phyloP scores from a whole-genome alignment of 805 yeast genomes.

The Schwanniomyces pseudopolymorphus region DNA sequence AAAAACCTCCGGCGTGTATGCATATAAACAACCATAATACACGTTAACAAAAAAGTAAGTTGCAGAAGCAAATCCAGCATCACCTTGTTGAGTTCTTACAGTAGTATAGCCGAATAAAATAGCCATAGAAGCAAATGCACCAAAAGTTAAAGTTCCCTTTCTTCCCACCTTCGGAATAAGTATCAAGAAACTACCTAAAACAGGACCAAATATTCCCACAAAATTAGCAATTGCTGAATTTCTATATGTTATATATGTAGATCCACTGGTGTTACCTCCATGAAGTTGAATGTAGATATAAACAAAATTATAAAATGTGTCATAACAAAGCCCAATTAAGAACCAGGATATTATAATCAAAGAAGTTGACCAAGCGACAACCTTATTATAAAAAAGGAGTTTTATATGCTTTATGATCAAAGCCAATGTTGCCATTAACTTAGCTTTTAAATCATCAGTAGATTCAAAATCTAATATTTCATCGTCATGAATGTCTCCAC shows the following conservation, averaged over 20 bases:
- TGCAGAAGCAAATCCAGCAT: slow-evolving; percentile 48
- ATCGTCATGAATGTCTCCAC: slow-evolving; percentile 29
- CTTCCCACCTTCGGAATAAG: slow-evolving; percentile 43
- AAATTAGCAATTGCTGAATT: slow-evolving; percentile 28
- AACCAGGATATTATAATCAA: slow-evolving; percentile 49
- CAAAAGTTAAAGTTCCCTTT: slow-evolving; percentile 56
- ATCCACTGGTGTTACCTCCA: slow-evolving; percentile 14
- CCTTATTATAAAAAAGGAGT: slow-evolving; percentile 37
- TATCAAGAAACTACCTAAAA: slow-evolving; percentile 24
- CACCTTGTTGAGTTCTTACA: slow-evolving; percentile 46
- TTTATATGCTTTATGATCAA: slow-evolving; percentile 11
- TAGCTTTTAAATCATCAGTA: no score
- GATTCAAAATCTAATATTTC: no score
- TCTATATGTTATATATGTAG: slow-evolving; percentile 14
- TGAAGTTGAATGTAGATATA: slow-evolving; percentile 46
- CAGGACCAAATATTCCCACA: slow-evolving; percentile 28
- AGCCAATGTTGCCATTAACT: slow-evolving; percentile 8
- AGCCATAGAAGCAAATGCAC: slow-evolving; percentile 54
- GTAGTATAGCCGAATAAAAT: slow-evolving; percentile 62
- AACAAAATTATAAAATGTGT: slow-evolving; percentile 46
- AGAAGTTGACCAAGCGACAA: slow-evolving; percentile 40
- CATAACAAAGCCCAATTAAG: slow-evolving; percentile 50
- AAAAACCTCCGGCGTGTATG: slow-evolving; percentile 40
- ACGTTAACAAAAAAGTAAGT: slow-evolving; percentile 42
- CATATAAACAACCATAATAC: slow-evolving; percentile 35